phyloP scores from a whole-genome alignment of 169 alveolate species.

The Plasmodium yoelii region DNA sequence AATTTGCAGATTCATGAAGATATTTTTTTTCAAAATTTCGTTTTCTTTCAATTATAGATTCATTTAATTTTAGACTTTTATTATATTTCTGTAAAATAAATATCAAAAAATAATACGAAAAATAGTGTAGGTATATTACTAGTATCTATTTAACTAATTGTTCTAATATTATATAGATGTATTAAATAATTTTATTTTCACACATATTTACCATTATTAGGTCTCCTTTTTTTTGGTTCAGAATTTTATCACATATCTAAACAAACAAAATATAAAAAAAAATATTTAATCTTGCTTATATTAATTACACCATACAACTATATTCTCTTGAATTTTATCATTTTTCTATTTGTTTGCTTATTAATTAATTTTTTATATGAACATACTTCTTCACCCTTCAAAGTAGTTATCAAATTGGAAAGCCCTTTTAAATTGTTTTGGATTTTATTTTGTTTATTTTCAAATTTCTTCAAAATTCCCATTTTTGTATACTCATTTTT shows the following conservation, averaged over 20 bases:
- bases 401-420: background rate
- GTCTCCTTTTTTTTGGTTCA: background rate
- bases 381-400: constrained; percentile 11
- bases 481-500: constrained; percentile 47
- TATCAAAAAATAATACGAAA: background rate
- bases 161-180: no score
- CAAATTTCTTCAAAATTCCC: background rate
- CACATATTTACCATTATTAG: background rate
- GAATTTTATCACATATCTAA: no score
- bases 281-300: no score
- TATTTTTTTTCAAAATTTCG: constrained; percentile 38
- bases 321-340: no score
- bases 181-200: background rate
- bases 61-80: constrained; percentile 12
- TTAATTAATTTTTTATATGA: no score
- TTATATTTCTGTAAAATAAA: constrained; percentile 23
- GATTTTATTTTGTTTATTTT: constrained; percentile 11
- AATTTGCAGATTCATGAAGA: constrained; percentile 44
- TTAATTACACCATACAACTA: no score
- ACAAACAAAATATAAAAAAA: no score
- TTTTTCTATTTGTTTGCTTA: no score
- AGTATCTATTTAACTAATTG: background rate
- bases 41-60: constrained; percentile 24
- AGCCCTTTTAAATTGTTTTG: background rate
- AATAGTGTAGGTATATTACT: background rate